Base-by-base conservation (phyloP, 768 basidiomycete genomes). In the Termitomyces sp. region DNA sequence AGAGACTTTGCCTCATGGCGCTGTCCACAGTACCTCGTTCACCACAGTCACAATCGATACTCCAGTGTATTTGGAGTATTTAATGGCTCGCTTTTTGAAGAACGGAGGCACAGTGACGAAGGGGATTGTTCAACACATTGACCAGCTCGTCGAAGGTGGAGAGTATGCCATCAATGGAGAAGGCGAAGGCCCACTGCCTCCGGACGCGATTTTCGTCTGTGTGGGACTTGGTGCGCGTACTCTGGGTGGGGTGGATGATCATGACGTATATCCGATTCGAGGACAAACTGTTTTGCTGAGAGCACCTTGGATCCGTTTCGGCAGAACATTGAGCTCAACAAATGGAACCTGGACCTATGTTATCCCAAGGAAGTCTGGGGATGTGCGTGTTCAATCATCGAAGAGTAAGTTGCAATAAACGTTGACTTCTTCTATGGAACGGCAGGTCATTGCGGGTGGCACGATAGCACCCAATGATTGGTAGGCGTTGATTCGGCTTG, bases 171-270 rank as follows among this genome's bases (percentile, higher is more conserved):
- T 72, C 47, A 57, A 54, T n/a, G 63, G 59, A 7, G 41, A 56
- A 11, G 46, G 36, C 7, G 57, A 63, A 42, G 50, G 33, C 9
- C 60, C 67, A 1, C 53, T 65, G 5, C 50, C 66, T 29, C 73
- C 71, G 0, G 76, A 83, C 40, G 87, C 81, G 1, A 64, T 91
- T 12, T 66, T 92, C 6, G 77, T 84, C 5, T 91, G 88, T 61
- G 76, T 80, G 0, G 90, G 89, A 1, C 71, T 92, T 10, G 87
- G 88, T 9, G 84, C 90, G 9, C 76, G 80, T 43, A 80, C 79
- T 11, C 73, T 94, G 40, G 78, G 86, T 5, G 91, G 91, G 2
- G 83, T 94, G 6, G 84, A 91, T 58, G 92, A 94, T 65, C 72
- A 75, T 47, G 71, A 72, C 23, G 73, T 91, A 31, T 82, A 82